Evolutionary conservation across 169 alveolate genomes (phyloP).

Genomic region (Plasmodium gallinaceum): DNA sequence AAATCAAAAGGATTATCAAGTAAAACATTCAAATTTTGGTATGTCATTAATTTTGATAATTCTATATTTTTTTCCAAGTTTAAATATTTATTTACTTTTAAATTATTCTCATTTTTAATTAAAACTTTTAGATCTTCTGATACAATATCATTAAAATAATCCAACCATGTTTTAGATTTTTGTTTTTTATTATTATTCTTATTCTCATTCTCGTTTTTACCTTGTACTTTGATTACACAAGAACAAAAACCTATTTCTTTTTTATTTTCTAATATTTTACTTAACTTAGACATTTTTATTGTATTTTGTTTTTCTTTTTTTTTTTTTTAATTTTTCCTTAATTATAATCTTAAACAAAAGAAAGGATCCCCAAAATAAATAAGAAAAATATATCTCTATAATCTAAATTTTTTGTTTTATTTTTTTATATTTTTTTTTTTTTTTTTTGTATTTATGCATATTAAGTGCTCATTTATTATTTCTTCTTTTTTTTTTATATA

Average conservation of each 20-base stretch:
- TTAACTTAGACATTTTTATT: constrained; percentile 33
- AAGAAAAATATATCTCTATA: not conserved
- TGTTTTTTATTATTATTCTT: constrained; percentile 1
- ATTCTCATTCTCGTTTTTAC: not conserved
- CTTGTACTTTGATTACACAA: constrained; percentile 36
- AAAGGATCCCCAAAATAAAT: not conserved
- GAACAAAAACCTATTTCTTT: constrained; percentile 63
- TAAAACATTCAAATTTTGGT: constrained; percentile 14
- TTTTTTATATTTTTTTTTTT: not conserved
- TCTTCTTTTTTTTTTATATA: constrained; percentile 1
- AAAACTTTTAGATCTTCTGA: constrained; percentile 34
- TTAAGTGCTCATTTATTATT: constrained; percentile 24
- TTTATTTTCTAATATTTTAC: constrained; percentile 26
- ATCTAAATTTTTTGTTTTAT: no score
- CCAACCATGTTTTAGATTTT: constrained; percentile 48
- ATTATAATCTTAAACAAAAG: not conserved
- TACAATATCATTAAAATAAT: constrained; percentile 41
- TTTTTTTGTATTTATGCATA: constrained; percentile 9
- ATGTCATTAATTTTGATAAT: constrained; percentile 12
- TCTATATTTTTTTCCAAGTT: constrained; percentile 54
- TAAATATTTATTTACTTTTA: constrained; percentile 10
- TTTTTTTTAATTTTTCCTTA: not conserved
- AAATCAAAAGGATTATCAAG: constrained; percentile 59
- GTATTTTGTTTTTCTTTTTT: not conserved
- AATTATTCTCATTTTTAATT: not conserved